Evolutionary conservation across 177 flowering plant species (phyloP).

Genomic region (Vitis hybrid): DNA sequence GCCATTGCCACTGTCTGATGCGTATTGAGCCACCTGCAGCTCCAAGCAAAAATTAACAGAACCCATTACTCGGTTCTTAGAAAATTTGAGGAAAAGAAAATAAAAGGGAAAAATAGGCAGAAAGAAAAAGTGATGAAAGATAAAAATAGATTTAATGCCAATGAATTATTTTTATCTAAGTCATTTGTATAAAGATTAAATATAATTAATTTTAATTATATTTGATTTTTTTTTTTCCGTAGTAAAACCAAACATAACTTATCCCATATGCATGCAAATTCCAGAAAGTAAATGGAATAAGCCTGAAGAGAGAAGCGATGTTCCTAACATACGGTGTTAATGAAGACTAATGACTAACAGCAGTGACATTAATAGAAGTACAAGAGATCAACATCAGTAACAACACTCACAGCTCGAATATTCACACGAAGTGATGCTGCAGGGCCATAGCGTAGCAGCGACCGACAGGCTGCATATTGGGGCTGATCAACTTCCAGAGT

Average conservation of each 20-base stretch:
- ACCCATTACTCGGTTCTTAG: no score
- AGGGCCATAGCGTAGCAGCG: constrained; percentile 86
- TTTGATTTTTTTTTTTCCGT: accelerated
- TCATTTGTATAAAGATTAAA: no score
- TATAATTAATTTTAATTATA: no score
- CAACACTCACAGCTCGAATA: constrained; percentile 77
- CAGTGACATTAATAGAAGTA: not conserved
- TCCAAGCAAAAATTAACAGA: constrained; percentile 18
- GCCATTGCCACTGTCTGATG: constrained; percentile 77
- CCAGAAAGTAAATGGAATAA: constrained; percentile 13
- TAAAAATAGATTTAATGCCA: no score
- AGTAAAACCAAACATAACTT: no score
- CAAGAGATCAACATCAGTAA: constrained; percentile 4
- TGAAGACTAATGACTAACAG: not conserved
- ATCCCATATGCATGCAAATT: constrained; percentile 11
- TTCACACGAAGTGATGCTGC: constrained; percentile 90
- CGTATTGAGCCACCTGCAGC: constrained; percentile 91
- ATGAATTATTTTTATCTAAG: no score
- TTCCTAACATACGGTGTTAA: not conserved
- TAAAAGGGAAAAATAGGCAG: no score
- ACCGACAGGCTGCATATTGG: constrained; percentile 58
- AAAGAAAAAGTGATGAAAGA: no score
- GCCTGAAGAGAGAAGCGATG: not conserved
- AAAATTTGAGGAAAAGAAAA: no score
- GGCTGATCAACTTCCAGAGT: constrained; percentile 68